Evolutionary conservation across 345 rosid genomes (phyloP).

Genomic region (Durio zibethinus): DNA sequence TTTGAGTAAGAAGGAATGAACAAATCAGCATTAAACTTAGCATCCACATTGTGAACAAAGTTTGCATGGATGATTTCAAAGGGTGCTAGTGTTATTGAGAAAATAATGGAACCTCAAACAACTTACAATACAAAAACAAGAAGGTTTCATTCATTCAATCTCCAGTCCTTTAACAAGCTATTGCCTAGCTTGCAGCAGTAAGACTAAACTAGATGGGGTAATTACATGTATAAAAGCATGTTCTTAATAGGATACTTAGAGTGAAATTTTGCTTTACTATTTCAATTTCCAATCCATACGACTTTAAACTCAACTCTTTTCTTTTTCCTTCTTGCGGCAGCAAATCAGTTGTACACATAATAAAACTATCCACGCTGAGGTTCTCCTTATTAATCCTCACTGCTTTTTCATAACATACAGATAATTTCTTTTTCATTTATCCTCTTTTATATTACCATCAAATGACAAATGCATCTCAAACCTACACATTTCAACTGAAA

Average conservation of each 20-base stretch:
- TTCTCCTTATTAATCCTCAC: not conserved
- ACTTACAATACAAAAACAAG: not conserved
- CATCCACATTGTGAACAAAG: not conserved
- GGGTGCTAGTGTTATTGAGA: not conserved
- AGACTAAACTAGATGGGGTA: not conserved
- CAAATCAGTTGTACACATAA: not conserved
- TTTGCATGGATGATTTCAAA: not conserved
- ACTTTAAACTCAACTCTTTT: not conserved
- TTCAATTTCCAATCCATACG: not conserved
- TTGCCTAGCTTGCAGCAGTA: not conserved
- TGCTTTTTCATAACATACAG: not conserved
- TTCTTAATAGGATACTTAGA: not conserved
- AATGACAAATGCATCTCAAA: not conserved
- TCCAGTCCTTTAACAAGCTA: not conserved
- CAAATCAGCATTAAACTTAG: not conserved
- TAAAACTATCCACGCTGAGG: not conserved
- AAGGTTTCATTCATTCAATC: constrained; percentile 1
- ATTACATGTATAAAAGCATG: not conserved
- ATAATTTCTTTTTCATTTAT: not conserved
- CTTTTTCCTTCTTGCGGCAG: not conserved
- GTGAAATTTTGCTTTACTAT: not conserved
- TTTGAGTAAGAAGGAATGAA: not conserved
- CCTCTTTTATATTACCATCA: not conserved
- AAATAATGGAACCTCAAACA: not conserved
- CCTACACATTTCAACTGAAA: not conserved